Percentiles rank a stretch among this genome's conserved stretches.
Evolutionary conservation across 169 alveolate species (phyloP).

Genomic region (Plasmodium yoelii): DNA sequence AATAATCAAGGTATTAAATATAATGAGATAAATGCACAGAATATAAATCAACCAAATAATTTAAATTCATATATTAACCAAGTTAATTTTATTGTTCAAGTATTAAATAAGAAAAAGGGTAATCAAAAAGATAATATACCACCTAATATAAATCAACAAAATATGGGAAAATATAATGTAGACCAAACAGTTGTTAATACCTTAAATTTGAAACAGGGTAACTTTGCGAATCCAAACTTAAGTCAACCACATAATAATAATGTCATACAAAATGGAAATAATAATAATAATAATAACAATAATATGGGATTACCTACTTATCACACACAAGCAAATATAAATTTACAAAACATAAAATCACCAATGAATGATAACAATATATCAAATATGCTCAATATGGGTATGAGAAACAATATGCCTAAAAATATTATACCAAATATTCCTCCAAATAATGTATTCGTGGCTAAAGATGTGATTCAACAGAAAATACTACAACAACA

Average conservation of each 20-base stretch:
- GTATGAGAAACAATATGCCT: constrained; percentile 20
- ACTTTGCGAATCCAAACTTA: constrained; percentile 4
- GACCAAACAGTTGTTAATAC: background rate
- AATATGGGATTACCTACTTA: constrained; percentile 19
- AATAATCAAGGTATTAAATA: constrained; percentile 12
- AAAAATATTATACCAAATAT: constrained; percentile 34
- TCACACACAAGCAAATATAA: constrained; percentile 25
- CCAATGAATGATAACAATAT: constrained; percentile 29
- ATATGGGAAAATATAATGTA: background rate
- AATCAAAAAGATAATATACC: constrained; percentile 12
- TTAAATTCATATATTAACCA: constrained; percentile 41
- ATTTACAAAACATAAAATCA: constrained; percentile 7
- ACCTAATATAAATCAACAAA: constrained; percentile 10
- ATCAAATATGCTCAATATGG: constrained; percentile 19
- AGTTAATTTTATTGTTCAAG: constrained; percentile 66
- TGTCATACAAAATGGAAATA: background rate
- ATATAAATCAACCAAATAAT: constrained; percentile 17
- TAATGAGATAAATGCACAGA: constrained; percentile 19
- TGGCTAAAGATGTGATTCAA: constrained; percentile 45
- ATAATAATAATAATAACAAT: constrained; percentile 3
- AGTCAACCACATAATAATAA: constrained; percentile 1
- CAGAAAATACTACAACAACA: constrained; percentile 40
- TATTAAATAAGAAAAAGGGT: constrained; percentile 25
- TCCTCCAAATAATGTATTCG: constrained; percentile 24
- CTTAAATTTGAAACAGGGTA: background rate